These are phyloP conservation scores for Pyrenochaeta sp. DNA, from an alignment of 2,329 filamentous ascomycete species.

Conservation along the genomic window DNA sequence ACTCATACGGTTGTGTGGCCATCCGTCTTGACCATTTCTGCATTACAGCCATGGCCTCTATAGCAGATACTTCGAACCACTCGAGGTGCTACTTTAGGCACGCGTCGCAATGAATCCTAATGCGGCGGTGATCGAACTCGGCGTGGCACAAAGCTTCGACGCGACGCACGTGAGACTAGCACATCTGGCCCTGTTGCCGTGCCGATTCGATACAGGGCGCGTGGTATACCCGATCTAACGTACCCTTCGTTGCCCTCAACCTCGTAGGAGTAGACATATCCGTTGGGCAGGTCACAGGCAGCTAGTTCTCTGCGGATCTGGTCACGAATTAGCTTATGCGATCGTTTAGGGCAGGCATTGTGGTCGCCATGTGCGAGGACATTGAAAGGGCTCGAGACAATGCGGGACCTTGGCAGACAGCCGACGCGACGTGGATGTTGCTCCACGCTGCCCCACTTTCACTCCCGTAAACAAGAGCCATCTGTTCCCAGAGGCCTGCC, in stretches of 20 bases:
- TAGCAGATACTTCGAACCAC: conserved; percentile 7
- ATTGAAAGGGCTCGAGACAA: conserved; percentile 10
- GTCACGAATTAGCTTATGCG: conserved; percentile 7
- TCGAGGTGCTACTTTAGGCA: conserved; percentile 21
- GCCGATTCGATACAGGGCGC: conserved; percentile 7
- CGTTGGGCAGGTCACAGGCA: conserved; percentile 1
- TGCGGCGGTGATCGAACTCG: conserved; percentile 15
- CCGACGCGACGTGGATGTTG: conserved; percentile 2
- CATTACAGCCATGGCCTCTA: conserved; percentile 9
- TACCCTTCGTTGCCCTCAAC: conserved; percentile 14
- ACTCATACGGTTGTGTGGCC: conserved; percentile 10
- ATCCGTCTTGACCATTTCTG: conserved; percentile 18
- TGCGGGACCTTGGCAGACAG: too few relatives aligned
- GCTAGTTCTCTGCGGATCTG: conserved; percentile 8
- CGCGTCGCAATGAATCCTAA: conserved; percentile 10
- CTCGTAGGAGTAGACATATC: conserved; percentile 13
- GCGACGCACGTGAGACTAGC: conserved; percentile 13
- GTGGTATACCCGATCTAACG: conserved; percentile 15
- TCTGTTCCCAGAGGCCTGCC: conserved; percentile 12
- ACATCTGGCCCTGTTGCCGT: conserved; percentile 11
- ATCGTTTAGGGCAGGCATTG: conserved; percentile 2
- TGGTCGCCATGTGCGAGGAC: conserved; percentile 2
- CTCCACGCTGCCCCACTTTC: conserved; percentile 10
- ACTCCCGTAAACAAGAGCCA: conserved; percentile 8
- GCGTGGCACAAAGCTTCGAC: conserved; percentile 20